Conservation (phyloP, 208 protist genomes). For the Trypanosoma boissoni region DNA sequence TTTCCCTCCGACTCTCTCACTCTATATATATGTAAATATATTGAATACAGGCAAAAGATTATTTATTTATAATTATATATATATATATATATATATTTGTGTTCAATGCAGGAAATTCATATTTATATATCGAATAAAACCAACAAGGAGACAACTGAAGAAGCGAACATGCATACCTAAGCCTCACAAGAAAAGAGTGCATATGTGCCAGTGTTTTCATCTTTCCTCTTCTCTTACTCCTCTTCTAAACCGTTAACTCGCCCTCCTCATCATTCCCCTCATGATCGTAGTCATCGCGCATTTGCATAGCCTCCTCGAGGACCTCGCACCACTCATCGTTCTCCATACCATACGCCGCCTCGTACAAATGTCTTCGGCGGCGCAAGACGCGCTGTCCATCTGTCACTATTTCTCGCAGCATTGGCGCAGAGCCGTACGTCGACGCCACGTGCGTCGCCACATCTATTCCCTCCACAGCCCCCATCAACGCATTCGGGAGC, state of each 20-base stretch:
- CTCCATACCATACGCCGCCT: conserved; percentile 55
- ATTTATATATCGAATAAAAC: no score
- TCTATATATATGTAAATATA: no score
- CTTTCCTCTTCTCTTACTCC: conserved; percentile 2
- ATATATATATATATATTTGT: no score
- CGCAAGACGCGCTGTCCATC: conserved; percentile 41
- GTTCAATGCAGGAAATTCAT: no score
- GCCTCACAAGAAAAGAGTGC: neutral
- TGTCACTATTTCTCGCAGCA: conserved; percentile 37
- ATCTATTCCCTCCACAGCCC: conserved; percentile 33
- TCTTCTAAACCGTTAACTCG: conserved; percentile 20
- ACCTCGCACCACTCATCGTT: conserved; percentile 73
- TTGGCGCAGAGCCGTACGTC: conserved; percentile 64
- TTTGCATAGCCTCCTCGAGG: conserved; percentile 53
- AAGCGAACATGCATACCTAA: no score
- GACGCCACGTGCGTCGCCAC: conserved; percentile 61
- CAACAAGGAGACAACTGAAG: no score
- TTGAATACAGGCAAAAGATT: no score
- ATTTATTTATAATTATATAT: no score
- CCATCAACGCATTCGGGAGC: conserved; percentile 26
- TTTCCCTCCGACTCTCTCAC: no score
- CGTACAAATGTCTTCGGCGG: conserved; percentile 38
- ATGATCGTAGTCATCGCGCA: conserved; percentile 79
- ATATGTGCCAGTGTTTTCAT: neutral
- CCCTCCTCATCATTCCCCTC: conserved; percentile 33